phyloP scores from a whole-genome alignment of 2,329 filamentous ascomycete genomes.

The Aspergillus cejpii region DNA sequence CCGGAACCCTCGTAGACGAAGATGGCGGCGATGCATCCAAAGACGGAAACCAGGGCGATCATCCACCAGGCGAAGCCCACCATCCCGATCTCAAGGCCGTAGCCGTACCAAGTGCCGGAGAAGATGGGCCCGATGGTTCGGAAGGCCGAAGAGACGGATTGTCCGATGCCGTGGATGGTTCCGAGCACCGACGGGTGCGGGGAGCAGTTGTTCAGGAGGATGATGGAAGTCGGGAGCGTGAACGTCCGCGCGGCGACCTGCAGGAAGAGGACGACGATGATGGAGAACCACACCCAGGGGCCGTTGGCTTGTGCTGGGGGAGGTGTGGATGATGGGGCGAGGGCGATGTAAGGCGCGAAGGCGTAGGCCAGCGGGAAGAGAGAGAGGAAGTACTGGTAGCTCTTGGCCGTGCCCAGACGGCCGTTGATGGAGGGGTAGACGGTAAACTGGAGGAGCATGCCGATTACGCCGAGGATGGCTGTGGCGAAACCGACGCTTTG shows the following conservation, averaged over 20 bases:
- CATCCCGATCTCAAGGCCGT: constrained; percentile 49
- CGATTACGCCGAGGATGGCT: constrained; percentile 65
- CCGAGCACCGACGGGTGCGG: constrained; percentile 55
- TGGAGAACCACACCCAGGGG: constrained; percentile 57
- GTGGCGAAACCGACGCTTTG: constrained; percentile 66
- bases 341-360: constrained; percentile 63
- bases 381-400: constrained; percentile 60
- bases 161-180: constrained; percentile 54
- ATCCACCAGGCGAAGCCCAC: constrained; percentile 55
- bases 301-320: constrained; percentile 35
- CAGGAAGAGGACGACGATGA: constrained; percentile 57
- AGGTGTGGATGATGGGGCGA: constrained; percentile 54
- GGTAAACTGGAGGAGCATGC: constrained; percentile 63
- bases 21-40: constrained; percentile 54
- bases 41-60: constrained; percentile 47
- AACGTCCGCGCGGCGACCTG: constrained; percentile 70
- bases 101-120: constrained; percentile 50
- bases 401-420: constrained; percentile 60
- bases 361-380: constrained; percentile 67
- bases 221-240: constrained; percentile 53
- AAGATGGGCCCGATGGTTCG: constrained; percentile 53
- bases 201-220: constrained; percentile 55
- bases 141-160: constrained; percentile 50
- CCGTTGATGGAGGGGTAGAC: constrained; percentile 64
- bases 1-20: constrained; percentile 60